These are phyloP conservation scores for Diospyros lotus DNA, from an alignment of 148 eudicot genomes.

Conservation along the genomic window DNA sequence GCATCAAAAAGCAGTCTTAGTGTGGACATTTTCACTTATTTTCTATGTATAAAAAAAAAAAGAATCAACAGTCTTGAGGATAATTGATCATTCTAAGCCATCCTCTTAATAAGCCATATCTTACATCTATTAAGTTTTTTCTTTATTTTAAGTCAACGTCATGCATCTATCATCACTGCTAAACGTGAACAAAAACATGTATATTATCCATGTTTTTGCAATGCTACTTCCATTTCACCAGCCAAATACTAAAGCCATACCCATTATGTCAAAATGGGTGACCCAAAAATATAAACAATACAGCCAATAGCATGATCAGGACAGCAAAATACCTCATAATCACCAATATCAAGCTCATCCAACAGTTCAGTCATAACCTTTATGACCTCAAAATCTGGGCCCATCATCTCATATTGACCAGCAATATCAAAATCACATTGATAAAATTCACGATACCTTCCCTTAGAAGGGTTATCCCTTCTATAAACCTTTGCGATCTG, in stretches of 20 bases:
- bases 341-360: slow-evolving; percentile 80
- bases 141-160: too few species aligned
- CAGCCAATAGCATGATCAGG: background rate
- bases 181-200: background rate
- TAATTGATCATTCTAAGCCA: background rate
- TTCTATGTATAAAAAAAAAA: too few species aligned
- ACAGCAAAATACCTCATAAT: slow-evolving; percentile 68
- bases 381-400: slow-evolving; percentile 88
- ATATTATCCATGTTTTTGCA: background rate
- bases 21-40: background rate
- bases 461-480: slow-evolving; percentile 96
- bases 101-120: background rate
- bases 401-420: slow-evolving; percentile 82
- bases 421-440: slow-evolving; percentile 98
- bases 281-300: background rate
- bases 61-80: too few species aligned
- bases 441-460: slow-evolving; percentile 95
- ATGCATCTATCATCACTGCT: too few species aligned
- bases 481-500: slow-evolving; percentile 94
- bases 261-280: background rate
- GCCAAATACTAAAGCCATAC: background rate
- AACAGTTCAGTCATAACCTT: slow-evolving; percentile 88
- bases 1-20: background rate
- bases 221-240: background rate
- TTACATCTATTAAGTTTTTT: background rate